Evolutionary conservation across 2,329 filamentous ascomycete genomes (phyloP).

Genomic region (Sodiomyces alkalinus): DNA sequence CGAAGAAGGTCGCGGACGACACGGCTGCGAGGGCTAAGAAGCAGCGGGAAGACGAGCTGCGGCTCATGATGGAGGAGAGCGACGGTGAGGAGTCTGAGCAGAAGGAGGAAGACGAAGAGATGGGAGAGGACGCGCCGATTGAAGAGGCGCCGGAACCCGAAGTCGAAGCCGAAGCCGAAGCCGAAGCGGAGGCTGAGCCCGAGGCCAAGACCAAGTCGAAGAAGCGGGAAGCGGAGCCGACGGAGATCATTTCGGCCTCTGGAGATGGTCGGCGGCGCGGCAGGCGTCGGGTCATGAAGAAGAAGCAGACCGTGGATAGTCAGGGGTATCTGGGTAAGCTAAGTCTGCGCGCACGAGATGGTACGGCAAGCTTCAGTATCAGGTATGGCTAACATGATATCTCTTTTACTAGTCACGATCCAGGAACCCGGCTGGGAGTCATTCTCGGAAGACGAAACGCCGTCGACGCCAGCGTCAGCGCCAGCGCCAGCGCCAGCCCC

Average conservation of each 20-base stretch:
- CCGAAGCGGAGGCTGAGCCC: slow-evolving; percentile 22
- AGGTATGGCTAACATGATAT: slow-evolving; percentile 3
- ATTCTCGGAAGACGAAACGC: slow-evolving; percentile 78
- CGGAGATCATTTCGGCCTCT: slow-evolving; percentile 37
- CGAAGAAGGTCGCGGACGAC: slow-evolving; percentile 17
- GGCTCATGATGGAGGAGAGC: slow-evolving; percentile 62
- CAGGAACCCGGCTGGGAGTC: slow-evolving; percentile 81
- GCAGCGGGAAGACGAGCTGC: slow-evolving; percentile 50
- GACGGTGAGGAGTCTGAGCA: slow-evolving; percentile 36
- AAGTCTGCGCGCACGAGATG: too few species aligned
- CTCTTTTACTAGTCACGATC: slow-evolving; percentile 53
- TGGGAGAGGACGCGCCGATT: slow-evolving; percentile 25
- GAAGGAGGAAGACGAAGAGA: slow-evolving; percentile 45
- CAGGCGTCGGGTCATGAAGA: slow-evolving; percentile 69
- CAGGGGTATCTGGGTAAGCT: slow-evolving; percentile 73
- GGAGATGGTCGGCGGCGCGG: slow-evolving; percentile 55
- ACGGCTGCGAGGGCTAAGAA: slow-evolving; percentile 29
- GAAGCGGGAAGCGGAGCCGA: slow-evolving; percentile 25
- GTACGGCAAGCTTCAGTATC: neutral
- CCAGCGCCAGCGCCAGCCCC: too few species aligned
- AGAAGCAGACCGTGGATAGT: slow-evolving; percentile 73
- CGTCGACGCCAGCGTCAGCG: slow-evolving; percentile 27
- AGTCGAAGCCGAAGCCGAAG: slow-evolving; percentile 24
- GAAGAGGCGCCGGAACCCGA: slow-evolving; percentile 23
- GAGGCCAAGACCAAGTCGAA: slow-evolving; percentile 17